A percentile compares a stretch with the other conserved stretches of the same genome.
These are phyloP conservation scores for Penicillium sp. DNA, from an alignment of 2,329 filamentous ascomycete genomes.

Conservation along the genomic window DNA sequence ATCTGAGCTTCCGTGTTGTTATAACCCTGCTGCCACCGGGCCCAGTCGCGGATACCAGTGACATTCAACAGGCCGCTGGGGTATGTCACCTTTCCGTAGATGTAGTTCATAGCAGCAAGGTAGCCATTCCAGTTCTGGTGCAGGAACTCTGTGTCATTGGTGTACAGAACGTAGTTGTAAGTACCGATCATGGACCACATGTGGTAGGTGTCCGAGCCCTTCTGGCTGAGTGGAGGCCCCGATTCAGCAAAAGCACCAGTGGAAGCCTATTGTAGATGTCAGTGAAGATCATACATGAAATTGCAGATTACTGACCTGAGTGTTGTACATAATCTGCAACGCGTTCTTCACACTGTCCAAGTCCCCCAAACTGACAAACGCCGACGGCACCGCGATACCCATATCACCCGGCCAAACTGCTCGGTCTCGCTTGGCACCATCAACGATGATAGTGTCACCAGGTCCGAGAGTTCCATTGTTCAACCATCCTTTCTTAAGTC, in stretches of 20 bases:
- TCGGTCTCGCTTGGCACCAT: slow-evolving; percentile 48
- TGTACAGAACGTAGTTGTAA: slow-evolving; percentile 61
- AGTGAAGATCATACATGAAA: no score
- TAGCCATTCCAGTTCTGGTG: slow-evolving; percentile 53
- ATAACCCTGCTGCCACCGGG: slow-evolving; percentile 52
- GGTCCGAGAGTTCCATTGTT: slow-evolving; percentile 45
- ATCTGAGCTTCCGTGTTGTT: slow-evolving; percentile 57
- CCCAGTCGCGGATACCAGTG: slow-evolving; percentile 55
- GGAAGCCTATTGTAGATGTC: slow-evolving; percentile 17
- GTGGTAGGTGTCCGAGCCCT: slow-evolving; percentile 39
- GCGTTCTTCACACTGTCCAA: slow-evolving; percentile 52
- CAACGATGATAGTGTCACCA: slow-evolving; percentile 47
- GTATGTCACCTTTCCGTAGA: slow-evolving; percentile 48
- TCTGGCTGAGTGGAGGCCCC: slow-evolving; percentile 38
- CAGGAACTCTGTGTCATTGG: slow-evolving; percentile 55
- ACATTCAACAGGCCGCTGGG: slow-evolving; percentile 53
- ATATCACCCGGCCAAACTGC: slow-evolving; percentile 54
- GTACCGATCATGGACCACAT: slow-evolving; percentile 61
- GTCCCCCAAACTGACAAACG: slow-evolving; percentile 48
- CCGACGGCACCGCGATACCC: slow-evolving; percentile 52
- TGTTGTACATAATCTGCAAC: slow-evolving; percentile 51
- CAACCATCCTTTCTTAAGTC: slow-evolving; percentile 37
- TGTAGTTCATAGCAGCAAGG: slow-evolving; percentile 50
- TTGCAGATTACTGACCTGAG: slow-evolving; percentile 33
- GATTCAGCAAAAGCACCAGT: slow-evolving; percentile 41